Evolutionary conservation across 2,329 filamentous ascomycete species (phyloP).

Genomic region (Tolypocladium tropicale): DNA sequence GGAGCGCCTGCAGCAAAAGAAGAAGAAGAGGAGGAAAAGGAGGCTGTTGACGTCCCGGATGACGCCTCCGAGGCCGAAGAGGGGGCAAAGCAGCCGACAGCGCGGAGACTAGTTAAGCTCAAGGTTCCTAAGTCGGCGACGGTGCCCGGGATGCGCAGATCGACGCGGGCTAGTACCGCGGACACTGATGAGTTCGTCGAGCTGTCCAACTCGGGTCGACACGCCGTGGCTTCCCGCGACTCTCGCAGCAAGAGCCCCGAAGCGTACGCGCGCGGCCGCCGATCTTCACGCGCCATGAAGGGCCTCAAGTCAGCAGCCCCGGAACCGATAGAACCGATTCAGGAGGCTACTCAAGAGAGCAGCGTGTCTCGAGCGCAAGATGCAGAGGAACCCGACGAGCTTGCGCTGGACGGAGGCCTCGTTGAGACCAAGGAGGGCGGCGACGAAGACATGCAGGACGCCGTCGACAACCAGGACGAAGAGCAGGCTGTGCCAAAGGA

Average conservation of each 20-base stretch:
- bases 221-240: slow-evolving; percentile 37
- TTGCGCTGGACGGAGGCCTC: slow-evolving; percentile 20
- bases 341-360: slow-evolving; percentile 45
- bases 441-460: slow-evolving; percentile 17
- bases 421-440: slow-evolving; percentile 18
- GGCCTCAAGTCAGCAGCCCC: slow-evolving; percentile 37
- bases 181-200: slow-evolving; percentile 46
- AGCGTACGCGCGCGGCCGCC: slow-evolving; percentile 26
- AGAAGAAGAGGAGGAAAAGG: slow-evolving; percentile 13
- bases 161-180: slow-evolving; percentile 43
- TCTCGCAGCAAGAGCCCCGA: slow-evolving; percentile 49
- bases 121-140: slow-evolving; percentile 23
- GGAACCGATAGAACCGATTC: slow-evolving; percentile 36
- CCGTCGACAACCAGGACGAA: slow-evolving; percentile 17
- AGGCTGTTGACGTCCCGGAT: slow-evolving; percentile 20
- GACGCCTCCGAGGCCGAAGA: slow-evolving; percentile 15
- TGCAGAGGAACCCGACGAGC: slow-evolving; percentile 25
- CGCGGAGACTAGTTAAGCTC: slow-evolving; percentile 34
- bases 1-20: slow-evolving; percentile 18
- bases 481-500: slow-evolving; percentile 13
- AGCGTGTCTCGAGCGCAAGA: slow-evolving; percentile 22
- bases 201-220: slow-evolving; percentile 50
- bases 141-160: slow-evolving; percentile 27
- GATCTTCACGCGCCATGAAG: slow-evolving; percentile 40
- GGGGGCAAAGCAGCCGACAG: slow-evolving; percentile 13